phyloP scores from a whole-genome alignment of 2,329 filamentous ascomycete genomes.

The Fusarium sp. region DNA sequence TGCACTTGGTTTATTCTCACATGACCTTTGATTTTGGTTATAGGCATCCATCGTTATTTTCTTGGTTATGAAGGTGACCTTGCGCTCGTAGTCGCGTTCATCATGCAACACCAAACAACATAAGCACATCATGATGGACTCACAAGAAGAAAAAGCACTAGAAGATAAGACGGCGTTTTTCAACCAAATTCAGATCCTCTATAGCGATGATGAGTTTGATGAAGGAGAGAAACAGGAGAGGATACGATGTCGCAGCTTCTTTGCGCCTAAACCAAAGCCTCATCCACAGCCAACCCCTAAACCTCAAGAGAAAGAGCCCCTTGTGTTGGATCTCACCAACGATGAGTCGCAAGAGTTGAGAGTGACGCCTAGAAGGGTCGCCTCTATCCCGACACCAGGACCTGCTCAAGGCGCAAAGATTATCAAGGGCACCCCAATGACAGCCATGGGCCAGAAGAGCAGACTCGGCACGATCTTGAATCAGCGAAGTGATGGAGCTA shows the following conservation, averaged over 20 bases:
- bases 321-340: conserved; percentile 31
- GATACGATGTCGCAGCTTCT: conserved; percentile 47
- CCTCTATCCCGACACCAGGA: conserved; percentile 31
- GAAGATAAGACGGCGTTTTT: conserved; percentile 62
- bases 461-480: conserved; percentile 35
- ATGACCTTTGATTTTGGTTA: background rate
- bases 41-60: conserved; percentile 2
- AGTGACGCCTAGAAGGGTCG: conserved; percentile 36
- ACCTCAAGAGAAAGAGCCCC: conserved; percentile 9
- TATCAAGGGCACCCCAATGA: conserved; percentile 50
- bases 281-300: conserved; percentile 2
- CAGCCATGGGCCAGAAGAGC: conserved; percentile 35
- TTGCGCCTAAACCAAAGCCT: conserved; percentile 27
- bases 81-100: conserved; percentile 5
- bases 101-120: conserved; percentile 2
- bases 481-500: conserved; percentile 31
- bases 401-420: conserved; percentile 19
- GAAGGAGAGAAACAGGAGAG: conserved; percentile 51
- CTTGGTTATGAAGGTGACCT: conserved; percentile 5
- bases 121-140: conserved; percentile 37
- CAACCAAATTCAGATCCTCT: conserved; percentile 53
- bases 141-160: conserved; percentile 56
- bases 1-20: conserved; percentile 1
- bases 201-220: conserved; percentile 50
- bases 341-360: conserved; percentile 28